These are phyloP conservation scores for Trifolium repens DNA, from an alignment of 306 rosid species.

Conservation along the genomic window DNA sequence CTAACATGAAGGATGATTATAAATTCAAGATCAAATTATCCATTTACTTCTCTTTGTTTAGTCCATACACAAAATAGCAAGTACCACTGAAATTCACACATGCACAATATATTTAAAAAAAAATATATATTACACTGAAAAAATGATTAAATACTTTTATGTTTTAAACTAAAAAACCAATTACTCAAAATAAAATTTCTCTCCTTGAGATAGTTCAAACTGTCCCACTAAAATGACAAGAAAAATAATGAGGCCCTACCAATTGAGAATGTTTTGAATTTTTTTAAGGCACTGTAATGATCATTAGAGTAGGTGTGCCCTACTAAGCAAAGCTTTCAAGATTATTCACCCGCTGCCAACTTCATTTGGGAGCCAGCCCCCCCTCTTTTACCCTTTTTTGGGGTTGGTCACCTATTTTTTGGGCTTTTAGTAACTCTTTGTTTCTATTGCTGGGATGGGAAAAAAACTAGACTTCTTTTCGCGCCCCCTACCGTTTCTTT, in stretches of 20 bases:
- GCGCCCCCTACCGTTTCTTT: too few relatives aligned
- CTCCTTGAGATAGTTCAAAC: not conserved
- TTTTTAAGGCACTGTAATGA: conserved; percentile 41
- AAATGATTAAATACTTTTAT: too few relatives aligned
- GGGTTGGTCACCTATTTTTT: not conserved
- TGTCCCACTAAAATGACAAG: conserved; percentile 28
- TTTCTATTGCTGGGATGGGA: not conserved
- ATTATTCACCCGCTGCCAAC: conserved; percentile 42
- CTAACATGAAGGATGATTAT: too few relatives aligned
- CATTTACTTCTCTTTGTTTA: too few relatives aligned
- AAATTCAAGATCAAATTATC: too few relatives aligned
- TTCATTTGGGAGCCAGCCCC: conserved; percentile 39
- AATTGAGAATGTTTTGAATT: conserved; percentile 34
- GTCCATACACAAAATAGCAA: too few relatives aligned
- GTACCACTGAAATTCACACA: too few relatives aligned
- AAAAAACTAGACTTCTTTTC: conserved; percentile 11
- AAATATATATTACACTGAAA: too few relatives aligned
- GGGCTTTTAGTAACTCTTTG: conserved; percentile 8
- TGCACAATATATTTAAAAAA: not conserved
- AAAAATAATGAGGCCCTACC: conserved; percentile 41
- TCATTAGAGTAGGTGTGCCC: conserved; percentile 46
- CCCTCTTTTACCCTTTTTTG: not conserved
- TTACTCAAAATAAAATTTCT: too few relatives aligned
- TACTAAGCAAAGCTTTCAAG: conserved; percentile 36
- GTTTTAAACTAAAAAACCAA: not conserved